phyloP scores from a whole-genome alignment of 768 basidiomycete species.

The Naganishia onofrii region DNA sequence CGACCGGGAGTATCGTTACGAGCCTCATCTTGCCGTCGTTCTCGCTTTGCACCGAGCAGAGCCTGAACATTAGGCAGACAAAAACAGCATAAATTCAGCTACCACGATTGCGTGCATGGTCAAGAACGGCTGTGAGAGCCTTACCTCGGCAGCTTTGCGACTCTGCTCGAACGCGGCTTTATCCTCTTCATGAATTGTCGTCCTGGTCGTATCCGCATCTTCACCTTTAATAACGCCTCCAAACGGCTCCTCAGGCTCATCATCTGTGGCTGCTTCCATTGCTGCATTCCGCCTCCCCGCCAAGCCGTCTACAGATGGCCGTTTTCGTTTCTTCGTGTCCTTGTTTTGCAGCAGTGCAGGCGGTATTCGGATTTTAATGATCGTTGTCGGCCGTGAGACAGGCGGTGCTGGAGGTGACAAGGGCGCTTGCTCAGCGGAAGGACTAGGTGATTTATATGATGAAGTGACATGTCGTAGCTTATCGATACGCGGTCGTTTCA shows the following conservation, averaged over 20 bases:
- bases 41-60: constrained; percentile 19
- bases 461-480: constrained; percentile 8
- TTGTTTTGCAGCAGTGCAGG: neutral
- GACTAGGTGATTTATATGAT: neutral
- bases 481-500: constrained; percentile 1
- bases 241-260: constrained; percentile 60
- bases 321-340: constrained; percentile 16
- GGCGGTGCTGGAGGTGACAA: neutral
- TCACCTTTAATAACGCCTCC: constrained; percentile 71
- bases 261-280: constrained; percentile 60
- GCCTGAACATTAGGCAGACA: neutral
- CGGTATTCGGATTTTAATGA: constrained; percentile 27
- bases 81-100: neutral
- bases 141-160: constrained; percentile 70
- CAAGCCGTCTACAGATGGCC: neutral
- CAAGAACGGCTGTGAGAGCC: neutral
- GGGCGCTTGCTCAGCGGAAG: neutral
- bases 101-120: neutral
- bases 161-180: constrained; percentile 71
- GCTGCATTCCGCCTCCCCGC: neutral
- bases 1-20: constrained; percentile 16
- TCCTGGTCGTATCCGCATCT: constrained; percentile 72
- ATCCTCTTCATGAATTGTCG: constrained; percentile 63
- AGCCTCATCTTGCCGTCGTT: constrained; percentile 1
- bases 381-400: neutral